Evolutionary conservation across 352 stramenopile species (phyloP).

Genomic region (Phytophthora aleatoria): DNA sequence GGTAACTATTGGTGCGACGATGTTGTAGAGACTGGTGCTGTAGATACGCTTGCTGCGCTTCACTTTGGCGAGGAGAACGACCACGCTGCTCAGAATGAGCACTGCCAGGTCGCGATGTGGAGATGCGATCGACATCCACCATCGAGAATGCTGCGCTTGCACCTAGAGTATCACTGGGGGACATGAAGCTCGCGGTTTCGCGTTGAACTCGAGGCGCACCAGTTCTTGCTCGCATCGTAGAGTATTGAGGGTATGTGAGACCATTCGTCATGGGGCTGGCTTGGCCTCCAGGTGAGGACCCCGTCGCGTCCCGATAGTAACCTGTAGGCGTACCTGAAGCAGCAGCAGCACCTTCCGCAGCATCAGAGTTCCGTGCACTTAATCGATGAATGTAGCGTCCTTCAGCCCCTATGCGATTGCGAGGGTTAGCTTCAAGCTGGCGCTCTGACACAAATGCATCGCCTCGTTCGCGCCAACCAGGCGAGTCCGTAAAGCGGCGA

Average conservation of each 20-base stretch:
- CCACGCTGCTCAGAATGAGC: constrained; percentile 24
- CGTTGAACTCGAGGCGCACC: constrained; percentile 24
- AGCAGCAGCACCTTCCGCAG: constrained; percentile 3
- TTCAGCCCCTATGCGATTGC: constrained; percentile 26
- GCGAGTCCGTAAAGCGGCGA: constrained; percentile 39
- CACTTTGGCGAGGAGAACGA: constrained; percentile 26
- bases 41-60: constrained; percentile 19
- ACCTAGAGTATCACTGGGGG: constrained; percentile 20
- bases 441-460: constrained; percentile 25
- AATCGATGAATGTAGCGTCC: constrained; percentile 33
- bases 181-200: constrained; percentile 36
- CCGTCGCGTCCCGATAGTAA: constrained; percentile 28
- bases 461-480: constrained; percentile 43
- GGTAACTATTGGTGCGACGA: constrained; percentile 31
- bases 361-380: constrained; percentile 12
- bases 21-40: constrained; percentile 19
- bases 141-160: constrained; percentile 58
- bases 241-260: constrained; percentile 29
- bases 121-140: constrained; percentile 67
- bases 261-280: constrained; percentile 23
- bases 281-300: constrained; percentile 21
- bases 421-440: constrained; percentile 23
- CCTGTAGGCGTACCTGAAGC: constrained; percentile 5
- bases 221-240: constrained; percentile 23
- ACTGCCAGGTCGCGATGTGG: constrained; percentile 20